Evolutionary conservation across 228 moss, liverwort and hornwort genomes (phyloP), one percentile per base, ranked within the genome.

Genomic region (Sphagnum magellanicum): DNA sequence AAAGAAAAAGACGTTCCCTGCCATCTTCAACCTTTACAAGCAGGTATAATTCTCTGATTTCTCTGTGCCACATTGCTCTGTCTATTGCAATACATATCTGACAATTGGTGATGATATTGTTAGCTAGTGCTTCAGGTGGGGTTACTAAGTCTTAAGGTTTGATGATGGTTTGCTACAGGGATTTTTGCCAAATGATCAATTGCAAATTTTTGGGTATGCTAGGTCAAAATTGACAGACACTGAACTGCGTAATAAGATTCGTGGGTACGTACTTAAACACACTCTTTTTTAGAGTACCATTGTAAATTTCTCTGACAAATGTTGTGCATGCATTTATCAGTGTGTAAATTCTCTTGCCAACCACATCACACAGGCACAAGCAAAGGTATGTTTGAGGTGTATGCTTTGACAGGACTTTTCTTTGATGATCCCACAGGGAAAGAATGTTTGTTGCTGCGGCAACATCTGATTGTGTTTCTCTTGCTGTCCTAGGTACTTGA

Each of bases 1-100:
- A 14, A 86, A 86, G 63, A 86, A 86, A 68, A 86, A 86, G 73
- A 86, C 86, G 32, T 86, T 86, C 32, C 86, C 86, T 3, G 86
- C 86, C 1, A 72, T 86, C 4, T 82, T 86, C 73, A 86, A 86
- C 59, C 79, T 86, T n/a, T 86, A 76, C 79, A 80, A 71, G 75
- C 84, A 57, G 52, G 58, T 53, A 32, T 2, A 32, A 2, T 32
- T 32, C 32, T 32, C 32, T 32, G 3, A 32, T 32, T 32, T 32
- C 32, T 32, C 32, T 32, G 32, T 32, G 32, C 32, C 32, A 32
- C 32, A 32, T 32, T 32, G 32, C 32, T 32, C 32, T 32, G 3
- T 32, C 32, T 32, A 32, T 32, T 32, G 32, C 32, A 32, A 32
- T 32, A 32, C 32, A 32, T 32, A 32, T 32, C 32, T 32, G 32